Evolutionary conservation across 108 stramenopile genomes (phyloP).

Genomic region (Aurantiochytrium sp.): DNA sequence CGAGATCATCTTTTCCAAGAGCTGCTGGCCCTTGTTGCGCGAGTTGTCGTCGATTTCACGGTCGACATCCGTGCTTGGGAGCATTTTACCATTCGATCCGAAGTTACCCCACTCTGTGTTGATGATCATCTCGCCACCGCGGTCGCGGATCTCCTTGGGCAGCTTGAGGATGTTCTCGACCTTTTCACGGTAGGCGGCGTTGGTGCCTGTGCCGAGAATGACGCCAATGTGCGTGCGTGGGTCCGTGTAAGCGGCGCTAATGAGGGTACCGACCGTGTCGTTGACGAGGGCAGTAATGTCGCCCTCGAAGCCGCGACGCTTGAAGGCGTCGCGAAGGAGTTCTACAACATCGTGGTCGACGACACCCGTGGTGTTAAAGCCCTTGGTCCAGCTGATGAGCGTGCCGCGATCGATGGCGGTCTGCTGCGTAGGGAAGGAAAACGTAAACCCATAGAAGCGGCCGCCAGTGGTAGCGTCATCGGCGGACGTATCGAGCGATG

Average conservation of each 20-base stretch:
- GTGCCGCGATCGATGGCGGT: neutral
- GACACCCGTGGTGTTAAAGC: neutral
- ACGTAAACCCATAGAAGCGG: neutral
- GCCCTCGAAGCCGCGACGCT: neutral
- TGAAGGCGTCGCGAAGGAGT: neutral
- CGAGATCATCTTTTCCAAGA: slow-evolving; percentile 26
- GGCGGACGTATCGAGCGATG: neutral
- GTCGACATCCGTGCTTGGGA: slow-evolving; percentile 10
- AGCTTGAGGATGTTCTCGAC: slow-evolving; percentile 13
- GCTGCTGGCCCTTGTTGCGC: neutral
- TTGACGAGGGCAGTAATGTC: neutral
- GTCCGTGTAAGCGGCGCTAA: neutral
- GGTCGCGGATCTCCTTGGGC: neutral
- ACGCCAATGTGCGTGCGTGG: neutral
- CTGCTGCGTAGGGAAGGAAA: slow-evolving; percentile 22
- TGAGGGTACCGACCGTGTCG: slow-evolving; percentile 25
- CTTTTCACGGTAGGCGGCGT: slow-evolving; percentile 25
- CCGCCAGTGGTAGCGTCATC: neutral
- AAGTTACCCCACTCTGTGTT: slow-evolving; percentile 29
- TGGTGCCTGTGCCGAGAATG: slow-evolving; percentile 28
- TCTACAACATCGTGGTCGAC: neutral
- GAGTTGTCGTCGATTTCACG: neutral
- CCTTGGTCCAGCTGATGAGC: slow-evolving; percentile 24
- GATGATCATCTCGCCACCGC: slow-evolving; percentile 10
- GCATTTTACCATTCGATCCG: neutral